Base-by-base conservation (phyloP, 2,329 filamentous ascomycete species). In the Hypoxylon sp. region DNA sequence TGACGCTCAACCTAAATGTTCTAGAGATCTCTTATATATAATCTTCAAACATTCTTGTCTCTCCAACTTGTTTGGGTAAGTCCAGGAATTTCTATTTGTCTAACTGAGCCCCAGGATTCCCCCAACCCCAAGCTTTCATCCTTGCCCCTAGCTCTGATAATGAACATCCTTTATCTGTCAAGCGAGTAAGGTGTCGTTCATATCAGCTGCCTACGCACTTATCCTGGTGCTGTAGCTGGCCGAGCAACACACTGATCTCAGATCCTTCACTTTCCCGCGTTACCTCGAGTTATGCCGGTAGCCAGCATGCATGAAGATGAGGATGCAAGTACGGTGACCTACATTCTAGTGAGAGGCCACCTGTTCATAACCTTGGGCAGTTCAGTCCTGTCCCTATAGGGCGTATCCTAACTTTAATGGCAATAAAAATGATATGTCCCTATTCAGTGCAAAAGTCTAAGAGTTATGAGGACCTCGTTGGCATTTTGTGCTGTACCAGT, bases 281-380 rank as follows among this genome's bases (percentile, higher is more conserved):
- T 11, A 26, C 8, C 19, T 46, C 55, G 55, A 37, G 26, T 35
- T 26, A 55, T 63, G 26, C 35, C 22, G 58, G 29, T 47, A 39
- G 51, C 62, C 22, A 63, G 39, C 55, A 52, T 69, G 55, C 62
- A 71, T 64, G 54, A 63, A 59, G 59, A 71, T 47, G 65, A 44
- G 46, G 42, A 26, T 29, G 39, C 48, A 64, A 52, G 19, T 22
- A 51, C 44, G 11, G 46, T 37, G n/a, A 31, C 19, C 24, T 50
- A 44, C 29, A 29, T 59, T 14, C 24, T 47, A 58, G 35, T 33
- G 57, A 64, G 29, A 53, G 59, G 29, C 35, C 66, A 63, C 39
- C 17, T 46, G n/a, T 54, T 29, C 39, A 9, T 19, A n/a, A 57
- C 22, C 22, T 59, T 35, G 19, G 14, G 31, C 29, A 5, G 22